Percentiles rank a stretch among this genome's conserved stretches.
Conservation (phyloP, 2,329 filamentous ascomycete species). For the Sporothrix mexicana region DNA sequence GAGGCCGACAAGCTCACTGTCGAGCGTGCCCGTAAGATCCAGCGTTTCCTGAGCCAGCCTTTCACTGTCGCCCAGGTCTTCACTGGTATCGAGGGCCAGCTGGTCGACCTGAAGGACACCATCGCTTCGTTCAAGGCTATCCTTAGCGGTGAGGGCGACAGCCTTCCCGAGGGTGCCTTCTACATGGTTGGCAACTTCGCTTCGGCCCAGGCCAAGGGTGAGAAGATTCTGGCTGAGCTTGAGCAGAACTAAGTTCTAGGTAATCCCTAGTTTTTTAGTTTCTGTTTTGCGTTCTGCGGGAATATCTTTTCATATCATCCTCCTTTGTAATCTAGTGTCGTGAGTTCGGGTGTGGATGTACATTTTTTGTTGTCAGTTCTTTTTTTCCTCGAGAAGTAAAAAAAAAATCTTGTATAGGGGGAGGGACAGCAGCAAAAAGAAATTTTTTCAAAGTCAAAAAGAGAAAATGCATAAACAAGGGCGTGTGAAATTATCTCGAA, state of each 20-base stretch:
- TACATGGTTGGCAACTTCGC: constrained; percentile 99
- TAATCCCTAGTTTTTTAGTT: constrained; percentile 11
- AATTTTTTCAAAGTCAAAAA: neutral
- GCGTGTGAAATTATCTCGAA: constrained; percentile 17
- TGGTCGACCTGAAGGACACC: constrained; percentile 98
- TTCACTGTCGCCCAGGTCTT: constrained; percentile 87
- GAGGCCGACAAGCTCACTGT: constrained; percentile 99
- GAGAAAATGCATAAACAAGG: constrained; percentile 16
- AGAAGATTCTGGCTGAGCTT: constrained; percentile 98
- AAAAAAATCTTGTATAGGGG: constrained; percentile 22
- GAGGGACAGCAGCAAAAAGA: constrained; percentile 21
- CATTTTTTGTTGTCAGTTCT: constrained; percentile 29
- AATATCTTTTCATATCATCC: constrained; percentile 25
- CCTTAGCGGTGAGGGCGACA: constrained; percentile 91
- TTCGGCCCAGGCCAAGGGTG: constrained; percentile 92
- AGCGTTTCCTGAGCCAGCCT: constrained; percentile 99
- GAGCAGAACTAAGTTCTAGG: constrained; percentile 59
- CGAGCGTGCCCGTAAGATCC: constrained; percentile 99
- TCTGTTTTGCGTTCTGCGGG: constrained; percentile 27
- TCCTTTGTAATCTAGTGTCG: constrained; percentile 29
- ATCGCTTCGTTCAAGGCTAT: constrained; percentile 98
- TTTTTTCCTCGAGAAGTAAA: constrained; percentile 24
- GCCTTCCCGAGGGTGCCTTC: constrained; percentile 90
- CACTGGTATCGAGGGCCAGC: constrained; percentile 92
- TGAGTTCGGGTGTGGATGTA: constrained; percentile 20